Base-by-base conservation (phyloP, 148 eudicot genomes). In the Beta vulgaris region DNA sequence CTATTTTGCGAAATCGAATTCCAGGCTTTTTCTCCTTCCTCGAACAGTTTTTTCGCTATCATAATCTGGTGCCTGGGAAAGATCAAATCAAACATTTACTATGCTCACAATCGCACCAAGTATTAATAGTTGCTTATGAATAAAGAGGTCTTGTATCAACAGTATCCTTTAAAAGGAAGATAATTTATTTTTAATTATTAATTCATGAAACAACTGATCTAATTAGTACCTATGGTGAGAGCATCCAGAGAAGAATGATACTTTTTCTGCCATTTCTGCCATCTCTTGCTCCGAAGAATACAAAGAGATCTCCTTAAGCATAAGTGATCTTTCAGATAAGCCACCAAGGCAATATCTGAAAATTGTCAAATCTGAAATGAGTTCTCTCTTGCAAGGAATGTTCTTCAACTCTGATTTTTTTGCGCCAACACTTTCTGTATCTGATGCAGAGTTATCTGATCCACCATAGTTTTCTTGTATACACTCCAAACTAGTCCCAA, bases 311-410 rank as follows among this genome's bases (percentile, higher is more conserved):
- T 91, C 98, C 89, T 92, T 92, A 48, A 96, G 88, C 79, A 96
- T 81, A 65, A 76, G 77, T 57, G 82, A 84, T 84, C 87, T 92
- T 81, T 96, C 99, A 61, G 86, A 87, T 64, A 85, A 79, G 78
- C 92, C 85, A 74, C 92, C 99, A 3, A 96, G 86, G 86, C 97
- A 95, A 80, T 92, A 95, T 80, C 87, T 92, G 80, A 95, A 95
- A 71, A 95, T 76, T 31, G 82, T 66, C 82, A 80, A 28, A 82
- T 96, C 99, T 60, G 97, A 84, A 74, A 87, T 77, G 49, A 85
- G 80, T 73, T 75, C 88, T 74, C 75, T 63, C 34, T 57, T 76
- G 76, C 81, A 68, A 25, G 88, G 76, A 71, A 77, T 75, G 73
- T 78, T 86, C 71, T 70, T 80, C 63, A 74, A 68, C 61, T 51